phyloP scores from a whole-genome alignment of 1,139 yeast genomes.

The Diutina neorugosa region DNA sequence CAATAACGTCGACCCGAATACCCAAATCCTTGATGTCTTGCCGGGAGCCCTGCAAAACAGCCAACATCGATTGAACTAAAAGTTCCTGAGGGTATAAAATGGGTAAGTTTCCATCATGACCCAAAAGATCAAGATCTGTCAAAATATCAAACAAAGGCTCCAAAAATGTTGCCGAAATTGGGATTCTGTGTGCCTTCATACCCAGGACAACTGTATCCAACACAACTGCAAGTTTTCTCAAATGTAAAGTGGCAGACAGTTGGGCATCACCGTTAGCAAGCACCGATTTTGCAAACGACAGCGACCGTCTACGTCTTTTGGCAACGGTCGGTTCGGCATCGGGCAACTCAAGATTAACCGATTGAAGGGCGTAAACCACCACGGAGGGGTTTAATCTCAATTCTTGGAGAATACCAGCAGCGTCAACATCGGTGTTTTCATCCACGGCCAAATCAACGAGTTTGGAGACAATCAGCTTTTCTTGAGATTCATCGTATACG shows the following conservation, averaged over 20 bases:
- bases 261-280: slow-evolving; percentile 63
- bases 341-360: slow-evolving; percentile 33
- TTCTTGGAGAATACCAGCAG: slow-evolving; percentile 38
- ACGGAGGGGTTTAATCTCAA: slow-evolving; percentile 14
- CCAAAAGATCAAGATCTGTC: slow-evolving; percentile 79
- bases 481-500: slow-evolving; percentile 32
- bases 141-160: slow-evolving; percentile 56
- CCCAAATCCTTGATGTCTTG: slow-evolving; percentile 33
- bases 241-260: slow-evolving; percentile 62
- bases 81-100: slow-evolving; percentile 87
- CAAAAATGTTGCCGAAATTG: slow-evolving; percentile 29
- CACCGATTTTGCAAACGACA: slow-evolving; percentile 61
- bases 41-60: slow-evolving; percentile 28
- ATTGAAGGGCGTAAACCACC: slow-evolving; percentile 17
- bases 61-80: slow-evolving; percentile 75
- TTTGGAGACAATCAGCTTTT: slow-evolving; percentile 45
- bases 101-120: slow-evolving; percentile 85
- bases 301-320: slow-evolving; percentile 72
- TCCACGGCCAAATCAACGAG: slow-evolving; percentile 45
- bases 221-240: slow-evolving; percentile 65
- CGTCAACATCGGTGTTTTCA: slow-evolving; percentile 30
- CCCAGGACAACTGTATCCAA: slow-evolving; percentile 63
- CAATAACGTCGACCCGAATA: slow-evolving; percentile 80
- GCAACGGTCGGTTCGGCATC: slow-evolving; percentile 34
- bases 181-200: slow-evolving; percentile 14